These are phyloP conservation scores for Penicillium samsonianum DNA, from an alignment of 495 filamentous ascomycete species.

Conservation along the genomic window DNA sequence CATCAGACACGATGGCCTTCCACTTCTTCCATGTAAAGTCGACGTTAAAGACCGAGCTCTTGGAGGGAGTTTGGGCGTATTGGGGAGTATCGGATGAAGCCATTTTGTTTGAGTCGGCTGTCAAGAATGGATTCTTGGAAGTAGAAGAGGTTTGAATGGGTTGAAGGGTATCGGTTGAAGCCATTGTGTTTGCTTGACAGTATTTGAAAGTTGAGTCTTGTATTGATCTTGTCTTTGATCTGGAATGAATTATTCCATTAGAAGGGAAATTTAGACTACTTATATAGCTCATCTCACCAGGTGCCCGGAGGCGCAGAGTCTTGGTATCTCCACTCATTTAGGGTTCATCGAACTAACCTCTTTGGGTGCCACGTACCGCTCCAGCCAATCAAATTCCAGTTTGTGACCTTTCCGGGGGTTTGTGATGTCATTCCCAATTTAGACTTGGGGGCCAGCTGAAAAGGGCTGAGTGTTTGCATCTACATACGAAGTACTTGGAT, in stretches of 20 bases:
- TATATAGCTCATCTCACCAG: constrained; percentile 4
- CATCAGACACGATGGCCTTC: constrained; percentile 22
- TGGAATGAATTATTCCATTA: too few species aligned
- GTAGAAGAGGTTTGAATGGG: neutral
- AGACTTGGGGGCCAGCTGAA: neutral
- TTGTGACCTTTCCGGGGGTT: neutral
- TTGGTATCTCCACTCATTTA: neutral
- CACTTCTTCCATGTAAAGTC: constrained; percentile 36
- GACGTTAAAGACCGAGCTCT: constrained; percentile 18
- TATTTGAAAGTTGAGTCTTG: neutral
- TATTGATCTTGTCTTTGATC: neutral
- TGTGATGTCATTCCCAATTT: constrained; percentile 6
- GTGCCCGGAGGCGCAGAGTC: neutral
- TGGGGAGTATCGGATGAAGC: neutral
- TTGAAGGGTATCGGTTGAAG: neutral
- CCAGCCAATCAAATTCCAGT: neutral
- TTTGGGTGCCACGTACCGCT: constrained; percentile 4
- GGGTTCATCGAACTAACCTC: neutral
- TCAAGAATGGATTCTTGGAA: neutral
- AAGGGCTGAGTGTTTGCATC: constrained; percentile 1
- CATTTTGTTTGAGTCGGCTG: neutral
- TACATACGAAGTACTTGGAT: neutral
- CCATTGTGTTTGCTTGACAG: neutral
- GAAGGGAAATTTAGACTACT: neutral
- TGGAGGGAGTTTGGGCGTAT: neutral